Evolutionary conservation across 2,329 filamentous ascomycete genomes (phyloP).

Genomic region (Pyrenophora teres): DNA sequence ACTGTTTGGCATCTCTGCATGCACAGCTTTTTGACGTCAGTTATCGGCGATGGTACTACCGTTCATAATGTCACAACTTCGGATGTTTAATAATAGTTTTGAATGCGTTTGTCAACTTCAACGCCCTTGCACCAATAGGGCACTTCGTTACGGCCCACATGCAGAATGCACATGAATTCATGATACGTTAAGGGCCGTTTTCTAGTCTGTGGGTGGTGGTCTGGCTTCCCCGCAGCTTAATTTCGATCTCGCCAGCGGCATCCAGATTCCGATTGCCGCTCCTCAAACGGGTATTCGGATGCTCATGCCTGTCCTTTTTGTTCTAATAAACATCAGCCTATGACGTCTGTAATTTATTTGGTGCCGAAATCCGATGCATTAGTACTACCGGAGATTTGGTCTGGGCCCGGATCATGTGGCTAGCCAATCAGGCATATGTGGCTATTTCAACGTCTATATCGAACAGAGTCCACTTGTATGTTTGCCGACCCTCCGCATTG

Average conservation of each 20-base stretch:
- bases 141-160: not conserved
- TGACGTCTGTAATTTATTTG: not conserved
- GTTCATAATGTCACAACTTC: not conserved
- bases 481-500: not conserved
- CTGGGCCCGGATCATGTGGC: not conserved
- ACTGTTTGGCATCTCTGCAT: not conserved
- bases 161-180: not conserved
- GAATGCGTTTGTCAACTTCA: not conserved
- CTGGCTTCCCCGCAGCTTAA: constrained; percentile 7
- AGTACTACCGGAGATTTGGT: constrained; percentile 2
- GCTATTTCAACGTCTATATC: not conserved
- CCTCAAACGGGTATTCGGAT: not conserved
- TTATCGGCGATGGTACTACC: not conserved
- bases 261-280: not conserved
- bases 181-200: constrained; percentile 3
- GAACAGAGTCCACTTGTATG: not conserved
- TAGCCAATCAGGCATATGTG: not conserved
- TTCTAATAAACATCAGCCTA: not conserved
- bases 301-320: not conserved
- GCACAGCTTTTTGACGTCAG: not conserved
- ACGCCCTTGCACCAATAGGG: not conserved
- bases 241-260: not conserved
- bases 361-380: not conserved
- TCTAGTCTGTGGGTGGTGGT: not conserved
- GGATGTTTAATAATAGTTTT: not conserved